Evolutionary conservation across 192 early-diverging fungal species (phyloP).

Genomic region (Cladochytrium replicatum): DNA sequence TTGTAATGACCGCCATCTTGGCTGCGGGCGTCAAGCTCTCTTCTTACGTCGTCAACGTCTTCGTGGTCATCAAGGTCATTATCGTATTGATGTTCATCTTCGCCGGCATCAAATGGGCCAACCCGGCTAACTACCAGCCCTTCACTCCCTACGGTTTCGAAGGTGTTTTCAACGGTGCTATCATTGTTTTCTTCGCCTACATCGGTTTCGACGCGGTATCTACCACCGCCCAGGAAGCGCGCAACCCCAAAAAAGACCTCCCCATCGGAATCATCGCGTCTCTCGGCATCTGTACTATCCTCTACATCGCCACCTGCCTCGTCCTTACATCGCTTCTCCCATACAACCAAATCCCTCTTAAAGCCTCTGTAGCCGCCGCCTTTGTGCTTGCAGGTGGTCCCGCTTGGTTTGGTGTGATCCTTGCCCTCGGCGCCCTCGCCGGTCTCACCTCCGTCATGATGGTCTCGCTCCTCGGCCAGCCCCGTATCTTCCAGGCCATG

Average conservation of each 20-base stretch:
- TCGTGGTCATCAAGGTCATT: constrained; percentile 64
- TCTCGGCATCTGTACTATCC: constrained; percentile 59
- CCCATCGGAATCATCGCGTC: constrained; percentile 79
- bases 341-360: constrained; percentile 37
- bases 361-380: constrained; percentile 6
- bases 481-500: constrained; percentile 83
- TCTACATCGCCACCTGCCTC: constrained; percentile 64
- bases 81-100: constrained; percentile 74
- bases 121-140: constrained; percentile 61
- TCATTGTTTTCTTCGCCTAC: constrained; percentile 65
- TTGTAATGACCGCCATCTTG: constrained; percentile 56
- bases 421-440: constrained; percentile 68
- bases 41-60: constrained; percentile 59
- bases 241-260: constrained; percentile 66
- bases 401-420: constrained; percentile 64
- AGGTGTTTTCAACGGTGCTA: constrained; percentile 61
- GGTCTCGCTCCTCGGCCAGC: constrained; percentile 64
- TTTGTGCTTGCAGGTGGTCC: constrained; percentile 28
- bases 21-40: constrained; percentile 63
- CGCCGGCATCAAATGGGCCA: constrained; percentile 55
- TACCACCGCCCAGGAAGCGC: constrained; percentile 75
- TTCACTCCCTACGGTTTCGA: constrained; percentile 70
- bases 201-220: constrained; percentile 86
- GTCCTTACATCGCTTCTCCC: constrained; percentile 62
- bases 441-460: constrained; percentile 77